Base-by-base conservation (phyloP, 495 filamentous ascomycete genomes). In the Trichoderma erinaceum region DNA sequence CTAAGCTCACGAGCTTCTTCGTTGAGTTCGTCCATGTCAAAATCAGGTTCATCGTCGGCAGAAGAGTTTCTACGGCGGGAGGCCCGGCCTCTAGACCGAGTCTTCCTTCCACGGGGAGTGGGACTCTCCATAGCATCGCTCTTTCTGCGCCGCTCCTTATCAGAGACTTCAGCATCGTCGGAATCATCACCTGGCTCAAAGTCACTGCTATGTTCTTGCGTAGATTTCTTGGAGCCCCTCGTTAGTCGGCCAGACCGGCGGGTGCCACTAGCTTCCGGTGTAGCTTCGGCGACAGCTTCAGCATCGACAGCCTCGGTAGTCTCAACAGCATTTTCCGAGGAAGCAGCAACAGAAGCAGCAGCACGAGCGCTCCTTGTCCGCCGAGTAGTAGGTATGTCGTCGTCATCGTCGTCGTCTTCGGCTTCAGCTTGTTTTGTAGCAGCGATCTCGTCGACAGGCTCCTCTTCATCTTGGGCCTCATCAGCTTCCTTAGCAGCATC, bases 131-230 rank as follows among this genome's bases (percentile, higher is more conserved):
- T 80, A 32, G 77, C 80, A 35, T 78, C 78, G 18, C 81, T 80
- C 23, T 73, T 76, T 21, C 70, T 64, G 4, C 74, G 75, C 43
- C 75, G 78, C 44, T 74, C 72, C 1, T 61, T 61, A 15, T 61
- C 84, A 0, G 80, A 82, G 12, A 71, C 69, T 21, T 81, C 78
- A 7, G 81, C 85, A 5, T 85, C 86, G 50, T 79, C 84, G 0
- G 80, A 84, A 41, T 88, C 88, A 64, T 87, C 86, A 10, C 84
- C 84, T 10, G 92, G 92, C 72, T 97, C 92, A 72, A 96, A 97
- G 70, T 97, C 93, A 74, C 91, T 95, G 71, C 89, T 92, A 18
- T 90, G 89, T 68, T 93, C 87, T 50, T 82, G 75, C 7, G 76
- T 69, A 32, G 82, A 85, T 65, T 84, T 82, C 27, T 77, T 75